phyloP scores from a whole-genome alignment of 148 eudicot genomes.

The Euryodendron excelsum region DNA sequence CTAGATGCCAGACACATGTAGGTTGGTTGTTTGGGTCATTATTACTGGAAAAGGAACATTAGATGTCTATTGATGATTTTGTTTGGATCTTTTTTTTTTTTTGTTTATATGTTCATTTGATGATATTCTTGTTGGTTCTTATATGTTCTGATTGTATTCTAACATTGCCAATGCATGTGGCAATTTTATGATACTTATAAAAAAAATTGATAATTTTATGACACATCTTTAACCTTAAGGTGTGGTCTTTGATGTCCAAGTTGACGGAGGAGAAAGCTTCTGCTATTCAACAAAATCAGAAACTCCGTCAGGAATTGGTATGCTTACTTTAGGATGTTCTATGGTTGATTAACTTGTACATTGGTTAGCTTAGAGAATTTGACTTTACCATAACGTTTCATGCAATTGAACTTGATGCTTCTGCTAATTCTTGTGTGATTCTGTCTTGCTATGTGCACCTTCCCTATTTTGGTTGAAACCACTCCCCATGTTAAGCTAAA shows the following conservation, averaged over 20 bases:
- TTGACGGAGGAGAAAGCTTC: conserved; percentile 77
- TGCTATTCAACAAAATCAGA: conserved; percentile 68
- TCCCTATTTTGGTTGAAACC: background rate
- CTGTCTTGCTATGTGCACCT: background rate
- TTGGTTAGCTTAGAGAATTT: background rate
- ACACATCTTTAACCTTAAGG: conserved; percentile 30
- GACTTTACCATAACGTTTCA: background rate
- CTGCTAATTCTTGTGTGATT: too few species aligned
- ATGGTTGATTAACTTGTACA: background rate
- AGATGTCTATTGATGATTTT: background rate
- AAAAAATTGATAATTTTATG: too few species aligned
- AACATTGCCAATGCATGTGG: background rate
- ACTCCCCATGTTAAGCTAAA: background rate
- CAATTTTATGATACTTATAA: background rate
- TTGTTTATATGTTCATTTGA: background rate
- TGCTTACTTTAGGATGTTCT: conserved; percentile 11
- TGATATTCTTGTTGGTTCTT: background rate
- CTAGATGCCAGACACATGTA: too few species aligned
- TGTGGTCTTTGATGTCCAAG: conserved; percentile 56
- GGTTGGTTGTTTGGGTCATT: background rate
- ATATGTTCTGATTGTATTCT: background rate
- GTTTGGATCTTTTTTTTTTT: background rate
- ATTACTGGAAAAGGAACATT: background rate
- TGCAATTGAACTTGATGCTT: conserved; percentile 8
- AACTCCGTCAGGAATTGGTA: conserved; percentile 66